These are phyloP conservation scores for Murraya paniculata DNA, from an alignment of 345 rosid genomes.

Conservation along the genomic window DNA sequence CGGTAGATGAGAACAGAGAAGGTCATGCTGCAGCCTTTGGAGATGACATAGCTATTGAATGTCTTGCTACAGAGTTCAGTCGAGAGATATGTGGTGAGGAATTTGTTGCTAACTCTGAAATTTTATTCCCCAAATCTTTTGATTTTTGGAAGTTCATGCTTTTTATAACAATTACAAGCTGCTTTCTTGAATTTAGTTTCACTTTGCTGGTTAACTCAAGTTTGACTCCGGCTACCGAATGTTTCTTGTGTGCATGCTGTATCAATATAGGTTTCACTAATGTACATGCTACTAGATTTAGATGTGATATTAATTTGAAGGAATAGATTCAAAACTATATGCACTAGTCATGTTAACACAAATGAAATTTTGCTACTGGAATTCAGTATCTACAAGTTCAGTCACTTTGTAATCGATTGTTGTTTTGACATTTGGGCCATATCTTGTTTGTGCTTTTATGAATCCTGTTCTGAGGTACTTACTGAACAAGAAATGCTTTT, in stretches of 20 bases:
- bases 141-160: neutral
- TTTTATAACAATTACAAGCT: neutral
- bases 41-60: conserved; percentile 96
- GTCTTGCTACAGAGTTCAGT: conserved; percentile 94
- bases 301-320: neutral
- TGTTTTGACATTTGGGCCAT: neutral
- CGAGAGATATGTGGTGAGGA: conserved; percentile 85
- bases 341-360: neutral
- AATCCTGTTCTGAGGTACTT: neutral
- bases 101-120: neutral
- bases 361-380: neutral
- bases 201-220: neutral
- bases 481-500: neutral
- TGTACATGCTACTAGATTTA: neutral
- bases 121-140: neutral
- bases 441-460: neutral
- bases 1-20: conserved; percentile 77
- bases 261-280: neutral
- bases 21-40: conserved; percentile 97
- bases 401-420: neutral
- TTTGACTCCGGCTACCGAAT: too few species aligned
- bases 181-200: neutral
- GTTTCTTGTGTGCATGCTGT: neutral
- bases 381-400: too few species aligned
- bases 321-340: neutral